These are phyloP conservation scores for Diaporthe sp. DNA, from an alignment of 2,329 filamentous ascomycete genomes.

Conservation along the genomic window DNA sequence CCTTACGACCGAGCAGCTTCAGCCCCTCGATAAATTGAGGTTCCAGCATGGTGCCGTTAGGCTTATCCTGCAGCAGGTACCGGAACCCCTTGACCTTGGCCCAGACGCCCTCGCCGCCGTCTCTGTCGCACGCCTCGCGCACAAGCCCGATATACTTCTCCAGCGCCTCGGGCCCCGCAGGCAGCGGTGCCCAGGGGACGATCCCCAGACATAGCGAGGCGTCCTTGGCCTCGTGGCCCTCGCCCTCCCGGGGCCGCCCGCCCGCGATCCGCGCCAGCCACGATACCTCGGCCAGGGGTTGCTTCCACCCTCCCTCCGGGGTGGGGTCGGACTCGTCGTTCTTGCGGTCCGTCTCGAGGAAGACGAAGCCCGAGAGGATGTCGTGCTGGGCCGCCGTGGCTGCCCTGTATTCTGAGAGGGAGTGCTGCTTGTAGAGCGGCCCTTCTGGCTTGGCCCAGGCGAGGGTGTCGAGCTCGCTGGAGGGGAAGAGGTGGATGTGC, in stretches of 20 bases:
- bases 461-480: conserved; percentile 72
- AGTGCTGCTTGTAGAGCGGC: conserved; percentile 72
- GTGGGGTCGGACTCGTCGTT: conserved; percentile 58
- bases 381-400: conserved; percentile 53
- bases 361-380: conserved; percentile 76
- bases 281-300: conserved; percentile 77
- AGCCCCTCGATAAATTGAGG: conserved; percentile 73
- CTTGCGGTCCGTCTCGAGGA: conserved; percentile 84
- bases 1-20: conserved; percentile 71
- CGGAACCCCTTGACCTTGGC: conserved; percentile 79
- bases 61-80: conserved; percentile 85
- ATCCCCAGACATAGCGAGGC: conserved; percentile 72
- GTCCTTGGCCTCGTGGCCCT: conserved; percentile 66
- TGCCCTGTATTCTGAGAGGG: conserved; percentile 70
- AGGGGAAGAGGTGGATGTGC: conserved; percentile 89
- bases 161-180: conserved; percentile 70
- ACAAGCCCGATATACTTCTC: conserved; percentile 73
- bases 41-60: conserved; percentile 71
- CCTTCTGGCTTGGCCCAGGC: conserved; percentile 73
- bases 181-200: conserved; percentile 88
- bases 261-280: conserved; percentile 75
- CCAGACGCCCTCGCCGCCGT: conserved; percentile 71
- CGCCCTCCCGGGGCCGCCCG: conserved; percentile 64
- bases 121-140: conserved; percentile 53
- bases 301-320: conserved; percentile 67